Evolutionary conservation across 2,329 filamentous ascomycete genomes (phyloP).

Genomic region (Ophiognomonia clavigignenti-juglandacearum): DNA sequence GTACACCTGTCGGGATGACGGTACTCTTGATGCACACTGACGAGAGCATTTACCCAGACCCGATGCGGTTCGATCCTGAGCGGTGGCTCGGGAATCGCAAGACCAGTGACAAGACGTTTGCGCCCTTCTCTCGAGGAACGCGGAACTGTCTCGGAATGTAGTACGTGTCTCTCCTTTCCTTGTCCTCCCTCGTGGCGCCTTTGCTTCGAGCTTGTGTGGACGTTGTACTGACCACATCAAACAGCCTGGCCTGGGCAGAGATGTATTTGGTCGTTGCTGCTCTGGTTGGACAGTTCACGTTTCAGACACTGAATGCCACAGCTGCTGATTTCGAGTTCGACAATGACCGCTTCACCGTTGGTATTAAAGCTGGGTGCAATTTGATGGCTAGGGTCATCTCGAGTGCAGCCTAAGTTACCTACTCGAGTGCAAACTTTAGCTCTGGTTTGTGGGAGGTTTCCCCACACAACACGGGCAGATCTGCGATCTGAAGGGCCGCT

Average conservation of each 20-base stretch:
- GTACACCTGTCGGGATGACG: constrained; percentile 26
- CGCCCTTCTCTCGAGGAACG: constrained; percentile 21
- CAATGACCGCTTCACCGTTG: constrained; percentile 2
- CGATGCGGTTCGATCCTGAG: constrained; percentile 22
- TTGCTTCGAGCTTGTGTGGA: neutral
- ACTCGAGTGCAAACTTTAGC: no score
- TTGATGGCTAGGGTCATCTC: neutral
- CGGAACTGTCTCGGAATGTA: constrained; percentile 23
- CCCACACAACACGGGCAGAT: no score
- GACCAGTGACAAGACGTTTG: constrained; percentile 18
- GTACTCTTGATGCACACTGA: constrained; percentile 21
- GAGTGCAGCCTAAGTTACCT: neutral
- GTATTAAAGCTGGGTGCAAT: constrained; percentile 2
- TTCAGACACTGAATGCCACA: constrained; percentile 5
- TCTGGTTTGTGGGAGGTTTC: no score
- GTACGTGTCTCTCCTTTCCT: constrained; percentile 18
- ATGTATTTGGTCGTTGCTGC: constrained; percentile 17
- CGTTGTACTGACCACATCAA: neutral
- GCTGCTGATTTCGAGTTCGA: constrained; percentile 5
- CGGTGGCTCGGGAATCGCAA: constrained; percentile 22
- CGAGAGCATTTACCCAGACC: constrained; percentile 18
- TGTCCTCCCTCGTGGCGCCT: neutral
- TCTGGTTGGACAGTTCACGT: constrained; percentile 14
- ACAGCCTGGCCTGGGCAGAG: constrained; percentile 21
- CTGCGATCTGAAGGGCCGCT: no score